Base-by-base conservation (phyloP, 441 rosid genomes). In the Capsella rubella region DNA sequence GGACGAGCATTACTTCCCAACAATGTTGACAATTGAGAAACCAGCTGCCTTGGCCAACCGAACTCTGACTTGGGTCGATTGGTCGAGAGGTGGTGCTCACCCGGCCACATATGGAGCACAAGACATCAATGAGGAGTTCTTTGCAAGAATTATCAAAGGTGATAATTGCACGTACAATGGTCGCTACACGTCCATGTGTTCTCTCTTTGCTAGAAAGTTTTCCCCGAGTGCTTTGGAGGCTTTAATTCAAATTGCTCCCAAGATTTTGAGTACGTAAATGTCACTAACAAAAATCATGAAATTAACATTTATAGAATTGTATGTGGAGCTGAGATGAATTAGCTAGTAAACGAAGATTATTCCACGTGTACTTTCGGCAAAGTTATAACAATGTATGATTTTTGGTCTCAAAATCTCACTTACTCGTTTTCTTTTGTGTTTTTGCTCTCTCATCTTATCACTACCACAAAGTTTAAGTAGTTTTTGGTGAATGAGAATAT, bases 61-160 rank as follows among this genome's bases (percentile, higher is more conserved):
- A 61, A 92, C 91, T 79, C 8, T 87, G 57, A 94, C 99, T 1
- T 90, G 97, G 97, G 97, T 88, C 2, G 99, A 94, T 78, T 94
- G 97, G 99, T 91, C 99, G 0, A 82, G 97, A 64, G 99, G 99
- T 0, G 99, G 99, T 1, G 61, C 97, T 16, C 99, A 94, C 79
- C 99, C 97, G 0, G 99, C 96, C 43, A 92, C 97, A 2, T 94
- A 86, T 51, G 97, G 94, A 54, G 60, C 79, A 54, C 69, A 79
- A 0, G 97, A 94, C 71, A 80, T 94, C 43, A 86, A 82, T 0
- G 91, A 79, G 64, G 90, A 83, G 47, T 91, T 93, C 74, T 85
- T 93, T 77, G 76, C 28, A 67, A 80, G 74, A 69, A 52, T 93
- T 14, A 42, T 35, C 1, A 79, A 67, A 63, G 78, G 83, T 25